These are phyloP conservation scores for Sporothrix luriei DNA, from an alignment of 2,329 filamentous ascomycete genomes.

Conservation along the genomic window DNA sequence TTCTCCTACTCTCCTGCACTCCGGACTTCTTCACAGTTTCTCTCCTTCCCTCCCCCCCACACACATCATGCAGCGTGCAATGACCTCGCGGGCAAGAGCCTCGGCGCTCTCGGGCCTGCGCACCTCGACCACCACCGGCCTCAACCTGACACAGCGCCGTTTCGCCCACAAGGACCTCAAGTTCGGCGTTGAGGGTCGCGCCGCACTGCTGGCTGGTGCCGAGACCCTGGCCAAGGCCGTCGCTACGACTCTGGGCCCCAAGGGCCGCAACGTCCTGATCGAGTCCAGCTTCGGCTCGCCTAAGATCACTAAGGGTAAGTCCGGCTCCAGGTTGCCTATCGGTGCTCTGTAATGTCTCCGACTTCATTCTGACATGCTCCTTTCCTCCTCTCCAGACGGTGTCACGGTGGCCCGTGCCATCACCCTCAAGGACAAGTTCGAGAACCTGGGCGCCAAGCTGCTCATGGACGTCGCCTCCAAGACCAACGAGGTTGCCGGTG, in stretches of 20 bases:
- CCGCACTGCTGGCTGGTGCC: constrained; percentile 86
- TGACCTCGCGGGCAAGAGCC: constrained; percentile 78
- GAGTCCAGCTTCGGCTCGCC: constrained; percentile 98
- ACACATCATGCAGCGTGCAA: constrained; percentile 84
- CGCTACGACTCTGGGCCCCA: constrained; percentile 92
- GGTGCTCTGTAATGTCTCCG: not conserved
- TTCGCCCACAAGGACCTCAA: constrained; percentile 99
- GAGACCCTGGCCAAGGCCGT: constrained; percentile 97
- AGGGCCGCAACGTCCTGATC: constrained; percentile 97
- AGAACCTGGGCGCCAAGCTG: constrained; percentile 96
- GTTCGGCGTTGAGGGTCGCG: constrained; percentile 94
- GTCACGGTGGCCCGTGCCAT: constrained; percentile 89
- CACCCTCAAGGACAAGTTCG: constrained; percentile 96
- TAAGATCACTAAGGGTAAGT: constrained; percentile 97
- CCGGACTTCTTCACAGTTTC: not conserved
- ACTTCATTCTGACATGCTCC: not conserved
- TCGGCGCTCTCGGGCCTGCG: constrained; percentile 75
- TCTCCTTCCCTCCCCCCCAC: constrained; percentile 33
- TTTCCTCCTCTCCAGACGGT: constrained; percentile 62
- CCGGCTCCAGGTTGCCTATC: not conserved
- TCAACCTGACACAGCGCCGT: constrained; percentile 80
- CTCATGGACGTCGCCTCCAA: constrained; percentile 98
- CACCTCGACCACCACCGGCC: constrained; percentile 55
- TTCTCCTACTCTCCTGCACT: not conserved
- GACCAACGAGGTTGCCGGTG: constrained; percentile 98